phyloP scores from a whole-genome alignment of 768 basidiomycete genomes.

The Tephrocybe sp. region DNA sequence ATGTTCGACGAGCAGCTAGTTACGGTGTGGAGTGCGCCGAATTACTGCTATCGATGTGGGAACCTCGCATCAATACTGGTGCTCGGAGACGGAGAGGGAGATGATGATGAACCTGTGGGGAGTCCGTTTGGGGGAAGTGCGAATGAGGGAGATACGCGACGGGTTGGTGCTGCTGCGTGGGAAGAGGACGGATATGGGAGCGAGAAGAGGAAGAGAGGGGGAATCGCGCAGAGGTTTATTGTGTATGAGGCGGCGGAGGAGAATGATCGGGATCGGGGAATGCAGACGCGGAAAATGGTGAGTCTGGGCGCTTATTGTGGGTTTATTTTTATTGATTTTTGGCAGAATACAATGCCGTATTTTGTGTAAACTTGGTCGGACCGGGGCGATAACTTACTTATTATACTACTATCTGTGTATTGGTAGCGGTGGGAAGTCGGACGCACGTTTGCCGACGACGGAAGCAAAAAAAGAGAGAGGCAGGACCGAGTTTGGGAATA shows the following conservation, averaged over 20 bases:
- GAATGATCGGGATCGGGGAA: slow-evolving; percentile 83
- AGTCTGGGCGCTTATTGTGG: slow-evolving; percentile 25
- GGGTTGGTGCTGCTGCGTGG: background rate
- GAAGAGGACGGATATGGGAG: slow-evolving; percentile 5
- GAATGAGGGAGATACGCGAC: slow-evolving; percentile 8
- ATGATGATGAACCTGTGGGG: background rate
- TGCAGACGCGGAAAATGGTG: slow-evolving; percentile 75
- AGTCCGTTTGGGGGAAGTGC: background rate
- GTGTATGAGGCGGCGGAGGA: slow-evolving; percentile 88
- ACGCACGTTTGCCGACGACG: slow-evolving; percentile 11
- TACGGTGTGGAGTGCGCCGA: slow-evolving; percentile 92
- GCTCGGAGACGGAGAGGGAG: slow-evolving; percentile 51
- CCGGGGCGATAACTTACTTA: background rate
- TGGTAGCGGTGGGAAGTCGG: background rate
- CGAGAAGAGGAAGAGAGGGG: background rate
- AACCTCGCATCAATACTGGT: slow-evolving; percentile 93
- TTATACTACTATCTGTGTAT: background rate
- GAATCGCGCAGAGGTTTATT: slow-evolving; percentile 56
- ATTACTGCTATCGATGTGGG: slow-evolving; percentile 80
- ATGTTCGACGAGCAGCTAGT: slow-evolving; percentile 95
- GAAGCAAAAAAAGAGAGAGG: slow-evolving; percentile 4
- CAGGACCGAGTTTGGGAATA: slow-evolving; percentile 11
- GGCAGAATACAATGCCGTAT: slow-evolving; percentile 54
- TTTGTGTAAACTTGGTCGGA: slow-evolving; percentile 37
- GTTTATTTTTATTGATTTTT: background rate